Conservation (phyloP, 306 rosid genomes). For the Corylus americana region DNA sequence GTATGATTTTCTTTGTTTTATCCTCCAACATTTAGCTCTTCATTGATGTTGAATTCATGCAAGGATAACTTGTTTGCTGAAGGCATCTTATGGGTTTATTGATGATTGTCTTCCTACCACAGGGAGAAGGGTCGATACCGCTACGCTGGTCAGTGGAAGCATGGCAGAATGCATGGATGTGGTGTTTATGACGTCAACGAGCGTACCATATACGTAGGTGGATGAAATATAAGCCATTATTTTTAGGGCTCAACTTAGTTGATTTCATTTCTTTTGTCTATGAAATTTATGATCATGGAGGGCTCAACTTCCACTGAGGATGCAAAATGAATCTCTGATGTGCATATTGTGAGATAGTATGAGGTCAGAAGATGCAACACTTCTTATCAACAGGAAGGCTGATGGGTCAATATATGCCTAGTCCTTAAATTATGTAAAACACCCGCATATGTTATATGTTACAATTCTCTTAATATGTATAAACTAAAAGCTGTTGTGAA, state of each 20-base stretch:
- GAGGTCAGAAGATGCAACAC: constrained; percentile 9
- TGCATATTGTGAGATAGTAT: neutral
- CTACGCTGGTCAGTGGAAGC: constrained; percentile 98
- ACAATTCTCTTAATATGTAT: neutral
- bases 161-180: constrained; percentile 96
- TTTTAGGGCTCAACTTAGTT: constrained; percentile 22
- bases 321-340: constrained; percentile 13
- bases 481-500: neutral
- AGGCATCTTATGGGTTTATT: constrained; percentile 22
- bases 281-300: constrained; percentile 8
- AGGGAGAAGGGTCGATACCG: constrained; percentile 96
- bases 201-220: constrained; percentile 66
- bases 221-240: constrained; percentile 23
- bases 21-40: constrained; percentile 2
- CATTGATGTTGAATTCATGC: neutral
- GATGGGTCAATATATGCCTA: constrained; percentile 8
- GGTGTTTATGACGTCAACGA: constrained; percentile 83
- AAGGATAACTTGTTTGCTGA: neutral
- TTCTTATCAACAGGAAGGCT: constrained; percentile 17
- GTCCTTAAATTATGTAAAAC: constrained; percentile 5
- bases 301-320: constrained; percentile 12
- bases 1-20: neutral
- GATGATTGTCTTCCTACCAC: constrained; percentile 33
- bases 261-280: constrained; percentile 8
- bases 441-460: neutral